Percentiles rank a stretch among this genome's conserved stretches.
phyloP scores from a whole-genome alignment of 306 rosid species.

The Leucaena leucocephala region DNA sequence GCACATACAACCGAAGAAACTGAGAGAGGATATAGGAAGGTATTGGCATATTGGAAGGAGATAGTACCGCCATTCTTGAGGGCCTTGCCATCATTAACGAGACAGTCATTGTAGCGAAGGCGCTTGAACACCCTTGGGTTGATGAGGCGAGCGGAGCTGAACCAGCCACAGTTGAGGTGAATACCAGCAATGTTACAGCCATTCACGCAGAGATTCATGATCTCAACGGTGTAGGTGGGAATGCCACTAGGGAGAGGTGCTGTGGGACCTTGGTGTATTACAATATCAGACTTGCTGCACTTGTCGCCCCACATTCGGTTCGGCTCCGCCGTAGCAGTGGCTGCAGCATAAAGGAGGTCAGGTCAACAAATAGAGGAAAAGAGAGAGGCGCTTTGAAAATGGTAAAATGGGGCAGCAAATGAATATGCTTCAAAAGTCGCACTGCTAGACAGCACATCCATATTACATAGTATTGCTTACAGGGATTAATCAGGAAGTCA shows the following conservation, averaged over 20 bases:
- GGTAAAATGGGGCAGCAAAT: neutral
- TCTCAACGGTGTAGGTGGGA: conserved; percentile 70
- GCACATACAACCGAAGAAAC: conserved; percentile 53
- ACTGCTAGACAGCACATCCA: neutral
- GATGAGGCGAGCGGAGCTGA: conserved; percentile 61
- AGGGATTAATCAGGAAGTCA: neutral
- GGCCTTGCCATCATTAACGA: conserved; percentile 64
- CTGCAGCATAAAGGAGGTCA: conserved; percentile 26
- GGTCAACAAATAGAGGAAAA: neutral
- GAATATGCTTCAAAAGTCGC: neutral
- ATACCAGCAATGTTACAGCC: conserved; percentile 57
- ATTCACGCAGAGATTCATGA: conserved; percentile 52
- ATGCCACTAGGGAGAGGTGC: conserved; percentile 63
- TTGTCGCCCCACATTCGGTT: conserved; percentile 60
- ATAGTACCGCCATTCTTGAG: conserved; percentile 49
- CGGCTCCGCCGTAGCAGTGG: conserved; percentile 48
- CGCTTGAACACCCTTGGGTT: conserved; percentile 67
- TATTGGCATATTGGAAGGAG: conserved; percentile 62
- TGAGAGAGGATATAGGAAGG: conserved; percentile 50
- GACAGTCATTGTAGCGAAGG: conserved; percentile 57
- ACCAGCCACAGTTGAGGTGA: conserved; percentile 67
- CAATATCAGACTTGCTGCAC: conserved; percentile 56
- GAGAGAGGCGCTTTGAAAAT: neutral
- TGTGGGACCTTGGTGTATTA: conserved; percentile 64
- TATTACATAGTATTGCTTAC: neutral